These are phyloP conservation scores for Striga asiatica DNA, from an alignment of 257 asterid species.

Conservation along the genomic window DNA sequence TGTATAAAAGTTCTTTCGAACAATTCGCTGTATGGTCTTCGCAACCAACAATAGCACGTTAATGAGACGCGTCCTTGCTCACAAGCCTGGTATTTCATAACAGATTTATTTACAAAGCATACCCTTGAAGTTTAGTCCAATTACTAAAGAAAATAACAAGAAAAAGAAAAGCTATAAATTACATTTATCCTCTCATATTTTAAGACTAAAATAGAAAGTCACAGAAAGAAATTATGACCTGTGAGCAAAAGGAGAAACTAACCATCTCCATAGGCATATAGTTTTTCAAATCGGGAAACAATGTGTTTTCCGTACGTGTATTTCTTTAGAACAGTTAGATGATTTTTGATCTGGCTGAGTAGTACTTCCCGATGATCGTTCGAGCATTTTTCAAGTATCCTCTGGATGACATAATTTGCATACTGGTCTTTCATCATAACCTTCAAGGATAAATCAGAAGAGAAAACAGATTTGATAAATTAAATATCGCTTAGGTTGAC, in stretches of 20 bases:
- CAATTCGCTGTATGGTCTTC: no score
- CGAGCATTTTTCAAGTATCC: constrained; percentile 30
- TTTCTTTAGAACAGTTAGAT: constrained; percentile 33
- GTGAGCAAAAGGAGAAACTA: not conserved
- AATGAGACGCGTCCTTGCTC: no score
- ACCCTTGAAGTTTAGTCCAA: no score
- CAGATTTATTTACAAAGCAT: no score
- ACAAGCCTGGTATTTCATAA: no score
- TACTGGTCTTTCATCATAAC: constrained; percentile 47
- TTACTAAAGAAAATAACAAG: no score
- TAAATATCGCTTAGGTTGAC: not conserved
- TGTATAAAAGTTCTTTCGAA: no score
- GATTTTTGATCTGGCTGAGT: constrained; percentile 27
- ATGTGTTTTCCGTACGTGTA: constrained; percentile 42
- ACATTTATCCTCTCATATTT: no score
- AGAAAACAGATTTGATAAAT: not conserved
- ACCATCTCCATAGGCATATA: constrained; percentile 32
- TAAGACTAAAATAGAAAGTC: not conserved
- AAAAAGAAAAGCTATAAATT: not conserved
- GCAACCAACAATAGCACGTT: no score
- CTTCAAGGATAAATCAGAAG: constrained; percentile 13
- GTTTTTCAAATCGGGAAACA: constrained; percentile 34
- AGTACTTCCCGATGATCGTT: constrained; percentile 28
- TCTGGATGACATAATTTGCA: constrained; percentile 44
- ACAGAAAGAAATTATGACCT: not conserved